Conservation (phyloP, 805 yeast genomes). For the Ogataea populi-albae region DNA sequence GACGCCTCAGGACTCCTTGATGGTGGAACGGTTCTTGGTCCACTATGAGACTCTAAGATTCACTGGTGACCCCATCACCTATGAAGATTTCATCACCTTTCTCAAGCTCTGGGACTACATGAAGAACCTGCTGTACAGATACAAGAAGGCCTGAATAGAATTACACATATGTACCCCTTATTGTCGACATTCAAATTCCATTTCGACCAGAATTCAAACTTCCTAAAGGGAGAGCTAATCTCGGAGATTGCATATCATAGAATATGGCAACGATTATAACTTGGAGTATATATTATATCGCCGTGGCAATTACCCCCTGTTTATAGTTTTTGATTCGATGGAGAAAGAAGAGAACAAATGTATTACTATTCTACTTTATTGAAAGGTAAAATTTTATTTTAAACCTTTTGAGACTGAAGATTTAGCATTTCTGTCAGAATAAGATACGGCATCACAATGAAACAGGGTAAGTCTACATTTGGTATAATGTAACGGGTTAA, state of each 20-base stretch:
- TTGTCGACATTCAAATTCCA: conserved; percentile 61
- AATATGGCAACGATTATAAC: conserved; percentile 65
- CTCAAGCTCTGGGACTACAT: conserved; percentile 41
- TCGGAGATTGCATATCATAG: conserved; percentile 45
- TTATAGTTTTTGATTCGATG: conserved; percentile 56
- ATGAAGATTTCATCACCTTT: conserved; percentile 57
- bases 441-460: conserved; percentile 3
- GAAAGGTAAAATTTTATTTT: conserved; percentile 5
- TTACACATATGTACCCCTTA: conserved; percentile 32
- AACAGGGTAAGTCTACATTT: conserved; percentile 3
- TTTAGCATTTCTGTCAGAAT: conserved; percentile 4
- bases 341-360: conserved; percentile 31
- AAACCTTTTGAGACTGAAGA: too few species aligned
- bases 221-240: conserved; percentile 54
- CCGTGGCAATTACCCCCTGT: conserved; percentile 66
- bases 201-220: conserved; percentile 55
- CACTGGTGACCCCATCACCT: conserved; percentile 57
- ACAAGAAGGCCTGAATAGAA: conserved; percentile 7
- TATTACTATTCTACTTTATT: too few species aligned
- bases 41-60: conserved; percentile 68
- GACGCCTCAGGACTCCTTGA: conserved; percentile 8
- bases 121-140: conserved; percentile 13
- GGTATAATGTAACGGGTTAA: too few species aligned
- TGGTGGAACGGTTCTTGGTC: conserved; percentile 37
- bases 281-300: conserved; percentile 59